phyloP scores from a whole-genome alignment of 345 rosid genomes.

The Zanthoxylum bungeanum region DNA sequence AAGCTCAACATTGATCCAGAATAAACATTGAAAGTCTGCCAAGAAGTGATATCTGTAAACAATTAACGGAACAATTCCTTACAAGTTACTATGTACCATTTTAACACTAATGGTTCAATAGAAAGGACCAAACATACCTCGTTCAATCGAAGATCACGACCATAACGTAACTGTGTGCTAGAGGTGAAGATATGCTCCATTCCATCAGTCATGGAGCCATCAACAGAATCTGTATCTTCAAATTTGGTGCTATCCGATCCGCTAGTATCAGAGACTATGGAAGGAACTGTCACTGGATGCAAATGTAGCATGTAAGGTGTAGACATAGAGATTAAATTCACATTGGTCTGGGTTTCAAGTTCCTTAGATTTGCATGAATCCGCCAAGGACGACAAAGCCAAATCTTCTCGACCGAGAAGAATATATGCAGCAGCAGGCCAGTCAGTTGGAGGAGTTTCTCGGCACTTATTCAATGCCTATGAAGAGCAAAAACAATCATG shows the following conservation, averaged over 20 bases:
- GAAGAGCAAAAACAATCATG: slow-evolving; percentile 26
- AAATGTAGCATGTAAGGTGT: slow-evolving; percentile 94
- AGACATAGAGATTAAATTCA: slow-evolving; percentile 70
- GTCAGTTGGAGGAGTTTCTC: slow-evolving; percentile 90
- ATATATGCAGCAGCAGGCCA: slow-evolving; percentile 96
- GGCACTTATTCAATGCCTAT: slow-evolving; percentile 85
- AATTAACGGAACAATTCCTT: slow-evolving; percentile 3
- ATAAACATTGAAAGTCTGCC: not conserved
- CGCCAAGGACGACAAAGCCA: slow-evolving; percentile 61
- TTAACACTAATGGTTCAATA: slow-evolving; percentile 8
- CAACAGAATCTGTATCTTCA: slow-evolving; percentile 76
- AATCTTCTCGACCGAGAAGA: slow-evolving; percentile 93
- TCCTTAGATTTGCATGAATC: slow-evolving; percentile 51
- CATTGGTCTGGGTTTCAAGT: slow-evolving; percentile 50
- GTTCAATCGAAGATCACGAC: slow-evolving; percentile 91
- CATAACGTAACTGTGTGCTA: slow-evolving; percentile 77
- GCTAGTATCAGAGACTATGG: slow-evolving; percentile 63
- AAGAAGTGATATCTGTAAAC: not conserved
- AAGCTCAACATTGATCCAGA: not conserved
- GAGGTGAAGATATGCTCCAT: slow-evolving; percentile 97
- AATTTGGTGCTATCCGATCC: slow-evolving; percentile 63
- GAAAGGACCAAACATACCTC: slow-evolving; percentile 49
- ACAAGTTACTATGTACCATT: slow-evolving; percentile 3
- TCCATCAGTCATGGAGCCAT: slow-evolving; percentile 81
- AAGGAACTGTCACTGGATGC: slow-evolving; percentile 89